Evolutionary conservation across 306 rosid species (phyloP).

Genomic region (Fragaria ananassa): DNA sequence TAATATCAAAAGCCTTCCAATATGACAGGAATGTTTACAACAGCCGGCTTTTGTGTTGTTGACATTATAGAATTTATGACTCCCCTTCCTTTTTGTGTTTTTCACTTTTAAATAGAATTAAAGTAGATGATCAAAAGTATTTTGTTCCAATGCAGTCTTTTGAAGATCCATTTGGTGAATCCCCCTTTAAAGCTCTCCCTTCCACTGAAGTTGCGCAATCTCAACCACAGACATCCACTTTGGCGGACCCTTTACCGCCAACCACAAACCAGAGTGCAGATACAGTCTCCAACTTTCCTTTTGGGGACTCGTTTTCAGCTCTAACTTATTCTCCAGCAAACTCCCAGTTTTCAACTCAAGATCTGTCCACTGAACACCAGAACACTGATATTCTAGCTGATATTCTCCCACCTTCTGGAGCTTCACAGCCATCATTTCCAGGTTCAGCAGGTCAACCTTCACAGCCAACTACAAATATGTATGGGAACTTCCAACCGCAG

Average conservation of each 20-base stretch:
- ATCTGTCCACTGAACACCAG: constrained; percentile 40
- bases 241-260: constrained; percentile 16
- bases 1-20: neutral
- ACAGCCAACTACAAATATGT: constrained; percentile 48
- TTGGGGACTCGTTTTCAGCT: constrained; percentile 59
- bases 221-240: constrained; percentile 40
- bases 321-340: constrained; percentile 48
- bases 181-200: constrained; percentile 79
- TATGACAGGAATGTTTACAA: neutral
- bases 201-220: constrained; percentile 44
- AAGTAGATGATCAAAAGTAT: constrained; percentile 17
- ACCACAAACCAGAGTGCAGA: constrained; percentile 35
- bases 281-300: constrained; percentile 43
- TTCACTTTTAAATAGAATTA: neutral
- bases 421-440: constrained; percentile 49
- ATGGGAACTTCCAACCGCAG: constrained; percentile 48
- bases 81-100: neutral
- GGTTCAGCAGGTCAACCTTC: constrained; percentile 43
- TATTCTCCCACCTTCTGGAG: constrained; percentile 70
- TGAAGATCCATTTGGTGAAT: constrained; percentile 90
- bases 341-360: constrained; percentile 43
- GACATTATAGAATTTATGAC: neutral
- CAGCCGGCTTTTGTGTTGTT: neutral
- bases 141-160: constrained; percentile 47
- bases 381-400: constrained; percentile 67